Conservation (phyloP, 1,284 basidiomycete genomes). For the Trametes versicolor region DNA sequence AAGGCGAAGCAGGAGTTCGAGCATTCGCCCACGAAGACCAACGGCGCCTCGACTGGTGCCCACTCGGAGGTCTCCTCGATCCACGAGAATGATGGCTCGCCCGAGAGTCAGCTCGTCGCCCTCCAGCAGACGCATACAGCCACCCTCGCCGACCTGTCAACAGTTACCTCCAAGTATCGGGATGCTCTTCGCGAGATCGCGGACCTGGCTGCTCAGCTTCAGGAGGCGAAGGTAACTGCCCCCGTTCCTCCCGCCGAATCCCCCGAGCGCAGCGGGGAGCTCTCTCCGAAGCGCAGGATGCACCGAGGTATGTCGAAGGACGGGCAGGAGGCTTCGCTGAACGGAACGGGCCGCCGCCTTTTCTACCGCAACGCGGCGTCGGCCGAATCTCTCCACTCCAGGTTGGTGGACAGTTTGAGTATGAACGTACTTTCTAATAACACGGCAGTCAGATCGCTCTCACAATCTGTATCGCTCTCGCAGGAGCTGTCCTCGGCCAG, state of each 20-base stretch:
- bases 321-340: conserved; percentile 52
- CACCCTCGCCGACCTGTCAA: conserved; percentile 82
- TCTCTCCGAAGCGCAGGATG: conserved; percentile 60
- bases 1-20: conserved; percentile 74
- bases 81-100: conserved; percentile 45
- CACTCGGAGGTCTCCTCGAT: conserved; percentile 38
- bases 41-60: conserved; percentile 38
- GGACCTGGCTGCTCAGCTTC: conserved; percentile 84
- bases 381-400: conserved; percentile 84
- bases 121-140: conserved; percentile 82
- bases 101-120: conserved; percentile 67
- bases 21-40: conserved; percentile 38
- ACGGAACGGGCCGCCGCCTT: conserved; percentile 56
- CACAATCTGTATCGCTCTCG: conserved; percentile 91
- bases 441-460: conserved; percentile 62
- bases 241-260: conserved; percentile 54
- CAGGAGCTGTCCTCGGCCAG: conserved; percentile 94
- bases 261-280: conserved; percentile 61
- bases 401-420: conserved; percentile 53
- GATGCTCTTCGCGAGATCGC: conserved; percentile 91
- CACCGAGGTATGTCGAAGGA: conserved; percentile 60
- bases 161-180: conserved; percentile 83
- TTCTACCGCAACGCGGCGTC: conserved; percentile 89
- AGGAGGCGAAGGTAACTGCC: conserved; percentile 74
- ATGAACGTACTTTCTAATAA: conserved; percentile 29